Conservation (phyloP, 768 basidiomycete genomes). For the Mycena rosella region DNA sequence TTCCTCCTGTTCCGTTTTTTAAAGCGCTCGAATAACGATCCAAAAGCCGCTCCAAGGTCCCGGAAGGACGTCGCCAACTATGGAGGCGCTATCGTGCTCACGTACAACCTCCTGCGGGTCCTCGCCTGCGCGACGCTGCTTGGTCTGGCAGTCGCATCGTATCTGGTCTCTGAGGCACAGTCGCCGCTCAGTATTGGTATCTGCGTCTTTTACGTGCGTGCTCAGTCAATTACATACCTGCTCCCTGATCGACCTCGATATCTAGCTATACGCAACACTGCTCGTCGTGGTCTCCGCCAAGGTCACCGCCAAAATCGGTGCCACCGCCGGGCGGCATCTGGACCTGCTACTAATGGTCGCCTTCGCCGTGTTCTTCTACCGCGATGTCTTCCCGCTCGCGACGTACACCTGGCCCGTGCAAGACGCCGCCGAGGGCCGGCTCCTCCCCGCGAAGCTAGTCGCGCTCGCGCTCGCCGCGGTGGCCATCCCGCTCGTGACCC, state of each 20-base stretch:
- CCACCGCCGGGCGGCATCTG: slow-evolving; percentile 37
- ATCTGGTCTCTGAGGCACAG: not conserved
- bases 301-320: not conserved
- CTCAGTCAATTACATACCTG: too few species aligned
- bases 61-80: slow-evolving; percentile 21
- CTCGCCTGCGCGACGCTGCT: slow-evolving; percentile 13
- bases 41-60: not conserved
- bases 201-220: slow-evolving; percentile 29
- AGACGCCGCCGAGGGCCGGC: slow-evolving; percentile 48
- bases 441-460: slow-evolving; percentile 49
- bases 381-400: slow-evolving; percentile 70
- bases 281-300: too few species aligned
- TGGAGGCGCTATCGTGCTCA: slow-evolving; percentile 15
- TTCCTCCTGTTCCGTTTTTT: not conserved
- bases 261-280: slow-evolving; percentile 14
- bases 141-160: slow-evolving; percentile 17
- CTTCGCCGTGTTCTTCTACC: slow-evolving; percentile 62
- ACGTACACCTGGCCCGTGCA: slow-evolving; percentile 60
- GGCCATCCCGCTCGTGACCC: slow-evolving; percentile 64
- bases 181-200: slow-evolving; percentile 1
- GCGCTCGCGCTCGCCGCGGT: slow-evolving; percentile 59
- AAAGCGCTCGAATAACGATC: not conserved
- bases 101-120: slow-evolving; percentile 10
- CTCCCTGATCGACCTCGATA: not conserved
- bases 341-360: slow-evolving; percentile 47